Percentiles rank a stretch among this genome's conserved stretches.
These are phyloP conservation scores for Rhododendron griersonianum DNA, from an alignment of 148 eudicot species.

Conservation along the genomic window DNA sequence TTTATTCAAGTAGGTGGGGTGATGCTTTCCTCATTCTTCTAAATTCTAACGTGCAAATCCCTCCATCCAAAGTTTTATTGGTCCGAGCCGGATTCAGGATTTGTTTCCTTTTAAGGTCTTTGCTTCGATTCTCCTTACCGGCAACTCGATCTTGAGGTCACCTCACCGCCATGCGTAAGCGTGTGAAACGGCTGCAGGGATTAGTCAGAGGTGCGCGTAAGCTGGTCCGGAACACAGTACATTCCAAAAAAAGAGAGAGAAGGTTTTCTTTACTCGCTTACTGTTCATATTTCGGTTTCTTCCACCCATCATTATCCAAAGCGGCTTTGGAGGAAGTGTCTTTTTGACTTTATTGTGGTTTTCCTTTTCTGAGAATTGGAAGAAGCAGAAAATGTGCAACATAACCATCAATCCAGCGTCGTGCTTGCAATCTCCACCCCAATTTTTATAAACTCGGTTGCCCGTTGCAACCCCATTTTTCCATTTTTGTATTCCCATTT, in stretches of 20 bases:
- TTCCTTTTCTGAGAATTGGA: not conserved
- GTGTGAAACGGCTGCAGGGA: too few species aligned
- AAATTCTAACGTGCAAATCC: constrained; percentile 5
- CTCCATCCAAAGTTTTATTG: not conserved
- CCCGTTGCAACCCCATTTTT: too few species aligned
- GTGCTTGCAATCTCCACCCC: not conserved
- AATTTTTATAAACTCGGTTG: not conserved
- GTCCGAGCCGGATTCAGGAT: not conserved
- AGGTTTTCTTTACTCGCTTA: not conserved
- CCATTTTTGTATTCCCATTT: too few species aligned
- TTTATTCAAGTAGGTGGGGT: not conserved
- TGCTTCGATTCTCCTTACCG: too few species aligned
- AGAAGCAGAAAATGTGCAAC: not conserved
- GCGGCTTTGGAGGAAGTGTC: not conserved
- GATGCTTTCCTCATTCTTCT: not conserved
- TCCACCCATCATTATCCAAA: not conserved
- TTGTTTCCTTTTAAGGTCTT: too few species aligned
- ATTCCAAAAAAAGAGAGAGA: too few species aligned
- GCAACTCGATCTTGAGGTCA: too few species aligned
- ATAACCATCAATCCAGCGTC: not conserved
- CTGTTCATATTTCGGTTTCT: not conserved
- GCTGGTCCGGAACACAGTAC: too few species aligned
- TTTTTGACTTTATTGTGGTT: not conserved
- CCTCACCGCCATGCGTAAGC: not conserved
- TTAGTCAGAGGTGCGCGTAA: too few species aligned